Base-by-base conservation (phyloP, 805 yeast species). In the Brettanomyces nanus region DNA sequence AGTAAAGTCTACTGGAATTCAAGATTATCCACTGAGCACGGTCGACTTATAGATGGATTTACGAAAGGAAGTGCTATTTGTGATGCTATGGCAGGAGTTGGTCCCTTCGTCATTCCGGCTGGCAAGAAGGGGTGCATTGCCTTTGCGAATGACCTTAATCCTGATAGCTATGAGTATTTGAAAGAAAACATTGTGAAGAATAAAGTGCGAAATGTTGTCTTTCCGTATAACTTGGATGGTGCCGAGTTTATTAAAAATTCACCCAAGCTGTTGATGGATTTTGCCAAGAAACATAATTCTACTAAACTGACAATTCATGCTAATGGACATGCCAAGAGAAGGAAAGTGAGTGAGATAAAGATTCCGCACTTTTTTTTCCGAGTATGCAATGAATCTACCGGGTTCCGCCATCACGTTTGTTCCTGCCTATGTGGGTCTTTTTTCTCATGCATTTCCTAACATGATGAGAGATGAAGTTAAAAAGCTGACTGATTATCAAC, bases 31-130 rank as follows among this genome's bases (percentile, higher is more conserved):
- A 85, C 95, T 1, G 99, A 92, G 52, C 99, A 92, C 58, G 90
- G 78, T 33, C 67, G 97, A 42, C 62, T 92, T 31, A 80, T 92
- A 3, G 55, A 62, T 1, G 53, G 61, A 28, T 67, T 65, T 41
- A 81, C 84, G 49, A 49, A 71, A 30, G 81, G 82, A 7, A 82
- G 81, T 42, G 83, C 86, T 5, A 83, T 94, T 0, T 85, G 86
- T 51, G 99, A 92, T 63, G 97, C 87, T 0, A 85, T 94, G 76
- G 97, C 96, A 1, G 99, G 99, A 33, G 97, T 92, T 2, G 99
- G 99, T 0, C 99, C 99, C 4, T 92, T 94, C 65, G 90, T 95
- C 2, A 76, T 92, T 1, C 99, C 99, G 0, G 95, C 97, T 1
- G 97, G 89, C 11, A 86, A 82, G 58, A 85, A 81, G 44, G 72